Evolutionary conservation across 1,284 basidiomycete species (phyloP), one percentile per base, ranked within the genome.

Genomic region (Athelia sp.): DNA sequence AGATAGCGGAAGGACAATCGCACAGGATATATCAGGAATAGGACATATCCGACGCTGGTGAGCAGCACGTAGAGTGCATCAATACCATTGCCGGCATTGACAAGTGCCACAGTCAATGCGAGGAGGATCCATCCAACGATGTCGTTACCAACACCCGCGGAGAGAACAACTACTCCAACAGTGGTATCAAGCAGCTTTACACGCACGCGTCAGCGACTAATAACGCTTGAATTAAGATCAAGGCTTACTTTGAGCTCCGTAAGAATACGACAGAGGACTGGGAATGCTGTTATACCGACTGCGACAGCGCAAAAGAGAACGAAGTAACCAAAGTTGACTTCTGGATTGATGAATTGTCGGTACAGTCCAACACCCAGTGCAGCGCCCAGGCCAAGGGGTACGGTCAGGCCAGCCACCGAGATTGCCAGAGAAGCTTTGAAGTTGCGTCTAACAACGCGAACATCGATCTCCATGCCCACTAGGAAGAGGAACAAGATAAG

Each of bases 71-170:
- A 97, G 3, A 98, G 75, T 0, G 92, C 91, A 1, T 81, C 86
- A 3, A 90, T 66, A 2, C 89, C 89, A 0, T 74, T 76, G 3
- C 81, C 75, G 0, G 90, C 88, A 57, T 95, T 96, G 54, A 93
- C 90, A 40, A 98, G 82, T 0, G 93, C 90, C 11, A 97, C 89
- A 1, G 89, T 88, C 48, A 98, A 73, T 0, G 93, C 93, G 11
- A 89, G 73, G 17, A 89, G 68, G 13, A 81, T 73, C 85, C 85
- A 89, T 2, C 85, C 93, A n/a, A 86, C 70, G 47, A 87, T 80
- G 60, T 86, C 93, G 66, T 96, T 96, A 1, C 90, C 91, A 11
- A 97, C 87, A 47, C 93, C 93, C 1, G 94, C 94, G 1, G 91
- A 87, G 11, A 98, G 81, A 2, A 88, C 67, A 23, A 95, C 83